Base-by-base conservation (phyloP, 75 land plant genomes). In the Pinus taeda region DNA sequence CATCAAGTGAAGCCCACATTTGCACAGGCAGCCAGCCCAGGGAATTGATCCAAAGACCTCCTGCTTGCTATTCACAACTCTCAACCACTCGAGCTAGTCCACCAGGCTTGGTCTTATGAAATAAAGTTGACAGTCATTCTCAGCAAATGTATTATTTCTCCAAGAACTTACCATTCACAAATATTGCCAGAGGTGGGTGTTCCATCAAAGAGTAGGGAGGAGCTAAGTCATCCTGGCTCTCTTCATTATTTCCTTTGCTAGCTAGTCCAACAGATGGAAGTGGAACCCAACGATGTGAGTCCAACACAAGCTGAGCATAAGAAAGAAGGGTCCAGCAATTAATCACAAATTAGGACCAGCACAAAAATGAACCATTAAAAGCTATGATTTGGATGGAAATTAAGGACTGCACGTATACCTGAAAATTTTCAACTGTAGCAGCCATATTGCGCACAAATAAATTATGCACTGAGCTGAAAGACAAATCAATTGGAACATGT, bases 241-340 rank as follows among this genome's bases (percentile, higher is more conserved):
- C 93, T 61, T 90, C 94, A 77, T 82, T 79, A 30, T 83, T 39
- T 37, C 83, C 84, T 81, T 77, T 78, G 55, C 83, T 78, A 59
- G 88, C 77, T 72, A 91, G 84, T 66, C 96, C 92, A 88, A 95
- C 91, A 66, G 91, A 78, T 56, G 99, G 98, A 56, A 97, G 66
- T 21, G 99, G 94, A 17, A 97, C 96, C 99, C 99, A 97, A 57
- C 96, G 95, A 79, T 95, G 98, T 58, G 98, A 88, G 86, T 95
- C 98, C 76, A 97, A 78, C 36, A 93, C 98, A 60, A 89, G 83
- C 99, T 97, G 88, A 60, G 60, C 72, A 57, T 71, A 57, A 53
- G 9, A 58, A 33, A 11, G 58, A 17, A 76, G 6, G n/a, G 37
- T 15, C 39, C 2, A 73, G 53, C 13, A 39, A 73, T 26, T 49